Percentiles rank a stretch among this genome's conserved stretches.
Evolutionary conservation across 2,329 filamentous ascomycete genomes (phyloP).

Genomic region (Dichotomopilus funicola): DNA sequence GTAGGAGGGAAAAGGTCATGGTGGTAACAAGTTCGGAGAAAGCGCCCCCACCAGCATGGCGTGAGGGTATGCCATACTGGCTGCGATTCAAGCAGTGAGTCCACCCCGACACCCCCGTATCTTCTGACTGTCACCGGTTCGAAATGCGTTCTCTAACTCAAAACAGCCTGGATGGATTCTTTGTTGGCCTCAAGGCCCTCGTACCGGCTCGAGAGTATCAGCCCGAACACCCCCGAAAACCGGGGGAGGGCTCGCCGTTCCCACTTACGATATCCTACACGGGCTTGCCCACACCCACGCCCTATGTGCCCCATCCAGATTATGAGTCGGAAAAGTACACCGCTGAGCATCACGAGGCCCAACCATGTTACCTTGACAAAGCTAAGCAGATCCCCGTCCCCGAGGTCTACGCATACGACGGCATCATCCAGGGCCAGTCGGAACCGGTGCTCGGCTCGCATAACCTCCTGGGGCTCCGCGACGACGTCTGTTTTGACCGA

Average conservation of each 20-base stretch:
- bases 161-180: conserved; percentile 69
- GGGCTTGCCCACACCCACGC: conserved; percentile 38
- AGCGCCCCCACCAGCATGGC: neutral
- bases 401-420: conserved; percentile 60
- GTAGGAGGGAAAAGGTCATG: neutral
- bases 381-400: conserved; percentile 52
- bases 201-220: conserved; percentile 56
- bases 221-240: conserved; percentile 63
- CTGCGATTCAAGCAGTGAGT: conserved; percentile 40
- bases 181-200: conserved; percentile 67
- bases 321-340: conserved; percentile 53
- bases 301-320: conserved; percentile 64
- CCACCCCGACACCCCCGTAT: neutral
- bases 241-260: conserved; percentile 30
- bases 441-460: conserved; percentile 74
- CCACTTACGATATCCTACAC: conserved; percentile 31
- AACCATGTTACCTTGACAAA: conserved; percentile 58
- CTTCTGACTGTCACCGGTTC: neutral
- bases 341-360: conserved; percentile 44
- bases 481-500: conserved; percentile 81
- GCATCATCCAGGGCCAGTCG: conserved; percentile 69
- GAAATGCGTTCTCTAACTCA: conserved; percentile 13
- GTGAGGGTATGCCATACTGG: conserved; percentile 32
- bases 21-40: conserved; percentile 2
- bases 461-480: conserved; percentile 62